Conservation (phyloP, 306 rosid species). For the Argentina anserina region DNA sequence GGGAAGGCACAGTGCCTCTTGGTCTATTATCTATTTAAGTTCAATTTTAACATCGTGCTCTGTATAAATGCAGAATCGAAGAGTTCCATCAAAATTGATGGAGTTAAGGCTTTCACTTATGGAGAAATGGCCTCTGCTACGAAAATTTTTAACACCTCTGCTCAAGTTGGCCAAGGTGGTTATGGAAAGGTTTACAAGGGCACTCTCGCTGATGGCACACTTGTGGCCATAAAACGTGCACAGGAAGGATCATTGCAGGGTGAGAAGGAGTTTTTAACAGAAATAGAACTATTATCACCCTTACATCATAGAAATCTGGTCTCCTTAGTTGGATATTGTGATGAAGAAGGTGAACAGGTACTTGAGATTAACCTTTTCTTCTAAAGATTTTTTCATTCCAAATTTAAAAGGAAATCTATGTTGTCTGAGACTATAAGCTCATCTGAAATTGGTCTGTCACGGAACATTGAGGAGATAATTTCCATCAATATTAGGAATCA, state of each 20-base stretch:
- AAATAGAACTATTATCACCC: conserved; percentile 72
- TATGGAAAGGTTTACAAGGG: conserved; percentile 86
- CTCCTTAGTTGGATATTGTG: conserved; percentile 73
- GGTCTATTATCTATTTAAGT: neutral
- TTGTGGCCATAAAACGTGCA: conserved; percentile 86
- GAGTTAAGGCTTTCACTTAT: conserved; percentile 56
- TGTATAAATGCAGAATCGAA: conserved; percentile 48
- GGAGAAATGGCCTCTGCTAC: conserved; percentile 65
- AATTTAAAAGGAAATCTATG: neutral
- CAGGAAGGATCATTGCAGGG: conserved; percentile 80
- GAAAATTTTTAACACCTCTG: conserved; percentile 51
- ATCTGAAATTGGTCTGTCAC: neutral
- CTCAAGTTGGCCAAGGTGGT: conserved; percentile 76
- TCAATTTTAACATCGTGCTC: conserved; percentile 9
- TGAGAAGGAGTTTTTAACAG: conserved; percentile 82
- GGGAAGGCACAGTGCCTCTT: neutral
- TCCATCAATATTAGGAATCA: neutral
- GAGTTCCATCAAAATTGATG: conserved; percentile 56
- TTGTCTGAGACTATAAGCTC: neutral
- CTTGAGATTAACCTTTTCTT: neutral
- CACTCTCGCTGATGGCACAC: conserved; percentile 48
- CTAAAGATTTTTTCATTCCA: neutral
- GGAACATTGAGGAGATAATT: neutral
- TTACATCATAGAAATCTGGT: conserved; percentile 85
- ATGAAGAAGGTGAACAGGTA: conserved; percentile 83